Evolutionary conservation across 106 monocot genomes (phyloP), one percentile per base, ranked within the genome.

Genomic region (Alisma plantagoaquatica): DNA sequence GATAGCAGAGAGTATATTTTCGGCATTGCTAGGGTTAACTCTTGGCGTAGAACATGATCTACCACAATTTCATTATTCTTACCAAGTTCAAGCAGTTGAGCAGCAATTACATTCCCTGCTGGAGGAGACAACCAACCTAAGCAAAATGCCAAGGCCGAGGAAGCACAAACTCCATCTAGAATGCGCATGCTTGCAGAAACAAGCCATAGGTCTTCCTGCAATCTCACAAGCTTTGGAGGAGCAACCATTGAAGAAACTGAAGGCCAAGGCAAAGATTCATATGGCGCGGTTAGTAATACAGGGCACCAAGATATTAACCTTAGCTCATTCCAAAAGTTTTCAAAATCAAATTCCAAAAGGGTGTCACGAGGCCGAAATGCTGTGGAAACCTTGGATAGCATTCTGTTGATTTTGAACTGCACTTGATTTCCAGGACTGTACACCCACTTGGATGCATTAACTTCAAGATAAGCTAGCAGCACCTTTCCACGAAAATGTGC

Each of bases 271-370:
- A 98, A 69, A 67, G 74, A 65, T 54, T 75, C 35, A 79, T 76
- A 69, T 23, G 98, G 89, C 43, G 85, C 56, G 47, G 66, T 64
- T 41, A 76, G 67, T 25, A 98, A 49, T 29, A 98, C 98, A 55
- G 98, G 98, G 43, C 98, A 98, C 98, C 98, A 98, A 43, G 76
- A 78, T 75, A 90, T 98, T 78, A 77, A 72, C 82, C 76, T 82
- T 46, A 98, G 41, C 31, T 98, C 78, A 76, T 52, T 79, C 98
- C 98, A 98, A 66, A 98, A 90, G 29, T 70, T 98, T 46, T 82
- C 89, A 51, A 74, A 57, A 61, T 85, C 62, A 57, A 28, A 52
- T 53, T 84, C 70, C 4, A 23, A 41, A 60, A 47, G 57, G 27
- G 35, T 51, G 29, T 70, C 84, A 31, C 30, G 64, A 35, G 60